Base-by-base conservation (phyloP, 140 eudicot species). In the Flaveria floridana region DNA sequence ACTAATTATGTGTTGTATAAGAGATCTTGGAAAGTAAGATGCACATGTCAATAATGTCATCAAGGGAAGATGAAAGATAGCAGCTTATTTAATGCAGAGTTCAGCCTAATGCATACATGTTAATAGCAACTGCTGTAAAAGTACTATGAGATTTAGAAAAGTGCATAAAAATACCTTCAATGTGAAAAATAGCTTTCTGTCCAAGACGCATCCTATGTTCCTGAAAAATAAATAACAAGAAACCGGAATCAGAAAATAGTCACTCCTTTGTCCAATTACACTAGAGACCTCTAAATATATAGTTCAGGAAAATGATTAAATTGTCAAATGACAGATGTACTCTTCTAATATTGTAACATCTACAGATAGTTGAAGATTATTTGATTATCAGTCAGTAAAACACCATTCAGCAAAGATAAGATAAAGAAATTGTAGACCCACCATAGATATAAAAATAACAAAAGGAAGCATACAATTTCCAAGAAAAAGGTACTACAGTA, bases 121-220 rank as follows among this genome's bases (percentile, higher is more conserved):
- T 63, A 63, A 25, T 25, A 41, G 41, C 48, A 65, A 23, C n/a
- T 51, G 74, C 70, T n/a, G 48, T 47, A 51, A 48, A 64, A 20
- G 39, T 59, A 48, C 13, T 61, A 41, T 3, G 4, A 64, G 73
- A 67, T 61, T 26, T 46, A n/a, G 55, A 52, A 46, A 8, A 77
- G 21, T 2, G 9, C 10, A 46, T 6, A 55, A 53, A 20, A 71
- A 69, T 82, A 93, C 98, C 98, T 93, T 90, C 98, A 75, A 93
- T 89, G 84, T 93, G 98, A 89, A 93, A 90, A 76, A 93, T 93
- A 70, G 98, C 97, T 84, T 93, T 93, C 86, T 93, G 98, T 68
- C 98, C 98, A 63, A 88, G 97, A 16, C 96, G 97, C 88, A 93
- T 88, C 82, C 97, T 87, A 80, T 93, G 97, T 79, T 93, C 98